phyloP scores from a whole-genome alignment of 2,329 filamentous ascomycete genomes.

The Fusarium denticulatum region DNA sequence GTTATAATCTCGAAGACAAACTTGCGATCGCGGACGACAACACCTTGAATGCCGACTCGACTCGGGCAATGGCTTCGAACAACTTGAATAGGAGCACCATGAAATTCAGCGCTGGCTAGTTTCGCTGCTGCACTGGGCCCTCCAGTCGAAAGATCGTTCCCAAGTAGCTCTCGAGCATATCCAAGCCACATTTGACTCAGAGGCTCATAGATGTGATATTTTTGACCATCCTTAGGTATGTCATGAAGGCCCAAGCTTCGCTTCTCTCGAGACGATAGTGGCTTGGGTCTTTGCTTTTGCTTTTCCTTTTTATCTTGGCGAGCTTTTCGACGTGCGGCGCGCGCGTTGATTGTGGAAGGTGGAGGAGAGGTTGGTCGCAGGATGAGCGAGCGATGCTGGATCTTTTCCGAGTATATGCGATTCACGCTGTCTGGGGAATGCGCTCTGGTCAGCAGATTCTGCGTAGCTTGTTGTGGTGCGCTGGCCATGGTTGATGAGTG shows the following conservation, averaged over 20 bases:
- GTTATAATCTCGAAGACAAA: conserved; percentile 89
- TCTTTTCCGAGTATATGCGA: conserved; percentile 82
- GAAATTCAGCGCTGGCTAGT: conserved; percentile 86
- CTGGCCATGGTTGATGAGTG: conserved; percentile 47
- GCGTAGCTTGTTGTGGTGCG: conserved; percentile 57
- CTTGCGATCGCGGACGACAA: conserved; percentile 88
- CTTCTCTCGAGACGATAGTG: conserved; percentile 83
- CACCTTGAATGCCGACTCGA: conserved; percentile 84
- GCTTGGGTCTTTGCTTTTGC: conserved; percentile 65
- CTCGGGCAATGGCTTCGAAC: conserved; percentile 83
- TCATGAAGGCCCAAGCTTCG: conserved; percentile 78
- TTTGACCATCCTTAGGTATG: conserved; percentile 70
- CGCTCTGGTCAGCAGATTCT: conserved; percentile 77
- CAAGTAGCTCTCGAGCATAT: conserved; percentile 86
- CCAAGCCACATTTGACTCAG: conserved; percentile 82
- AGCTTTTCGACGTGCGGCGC: conserved; percentile 64
- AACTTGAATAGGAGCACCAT: conserved; percentile 86
- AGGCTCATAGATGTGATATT: conserved; percentile 79
- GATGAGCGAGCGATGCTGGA: conserved; percentile 83
- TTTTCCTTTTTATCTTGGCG: conserved; percentile 58
- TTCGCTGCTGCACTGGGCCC: conserved; percentile 73
- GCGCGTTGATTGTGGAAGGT: conserved; percentile 62
- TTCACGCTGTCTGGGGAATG: conserved; percentile 78
- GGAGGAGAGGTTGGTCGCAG: conserved; percentile 79
- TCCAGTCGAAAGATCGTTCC: conserved; percentile 65